phyloP scores from a whole-genome alignment of 2,329 filamentous ascomycete genomes.

The Cadophora luteo-olivacea region DNA sequence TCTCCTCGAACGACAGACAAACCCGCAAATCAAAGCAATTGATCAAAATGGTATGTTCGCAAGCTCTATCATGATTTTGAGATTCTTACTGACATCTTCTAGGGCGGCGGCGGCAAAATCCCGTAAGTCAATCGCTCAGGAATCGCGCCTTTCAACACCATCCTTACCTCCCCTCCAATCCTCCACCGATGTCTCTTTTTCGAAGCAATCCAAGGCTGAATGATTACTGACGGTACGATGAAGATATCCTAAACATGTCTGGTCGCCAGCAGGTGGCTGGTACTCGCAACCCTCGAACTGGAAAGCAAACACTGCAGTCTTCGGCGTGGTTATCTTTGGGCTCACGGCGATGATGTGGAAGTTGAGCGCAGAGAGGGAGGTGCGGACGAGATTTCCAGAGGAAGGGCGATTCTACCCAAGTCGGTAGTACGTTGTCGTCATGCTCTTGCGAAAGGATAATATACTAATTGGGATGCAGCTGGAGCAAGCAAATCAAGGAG shows the following conservation, averaged over 20 bases:
- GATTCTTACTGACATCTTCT: constrained; percentile 49
- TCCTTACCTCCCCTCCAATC: constrained; percentile 26
- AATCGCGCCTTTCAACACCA: constrained; percentile 19
- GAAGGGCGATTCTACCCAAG: constrained; percentile 81
- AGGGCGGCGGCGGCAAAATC: constrained; percentile 84
- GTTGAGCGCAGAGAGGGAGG: constrained; percentile 76
- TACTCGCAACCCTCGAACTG: constrained; percentile 95
- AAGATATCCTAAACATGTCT: constrained; percentile 98
- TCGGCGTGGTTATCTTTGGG: constrained; percentile 71
- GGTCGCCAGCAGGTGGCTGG: constrained; percentile 98
- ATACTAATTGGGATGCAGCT: constrained; percentile 54
- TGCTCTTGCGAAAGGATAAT: not conserved
- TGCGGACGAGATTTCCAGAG: constrained; percentile 77
- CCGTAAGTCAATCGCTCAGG: constrained; percentile 56
- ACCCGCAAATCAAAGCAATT: constrained; percentile 37
- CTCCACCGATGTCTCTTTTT: too few species aligned
- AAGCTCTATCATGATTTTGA: not conserved
- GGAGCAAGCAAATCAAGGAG: constrained; percentile 75
- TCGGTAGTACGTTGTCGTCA: constrained; percentile 70
- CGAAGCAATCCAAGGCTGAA: too few species aligned
- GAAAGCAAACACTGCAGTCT: constrained; percentile 87
- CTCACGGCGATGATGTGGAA: constrained; percentile 73
- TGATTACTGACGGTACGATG: not conserved
- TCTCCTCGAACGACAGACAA: constrained; percentile 24
- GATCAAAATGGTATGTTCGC: constrained; percentile 63